Evolutionary conservation across 441 rosid genomes (phyloP).

Genomic region (Pelargonium myrrhifolium): DNA sequence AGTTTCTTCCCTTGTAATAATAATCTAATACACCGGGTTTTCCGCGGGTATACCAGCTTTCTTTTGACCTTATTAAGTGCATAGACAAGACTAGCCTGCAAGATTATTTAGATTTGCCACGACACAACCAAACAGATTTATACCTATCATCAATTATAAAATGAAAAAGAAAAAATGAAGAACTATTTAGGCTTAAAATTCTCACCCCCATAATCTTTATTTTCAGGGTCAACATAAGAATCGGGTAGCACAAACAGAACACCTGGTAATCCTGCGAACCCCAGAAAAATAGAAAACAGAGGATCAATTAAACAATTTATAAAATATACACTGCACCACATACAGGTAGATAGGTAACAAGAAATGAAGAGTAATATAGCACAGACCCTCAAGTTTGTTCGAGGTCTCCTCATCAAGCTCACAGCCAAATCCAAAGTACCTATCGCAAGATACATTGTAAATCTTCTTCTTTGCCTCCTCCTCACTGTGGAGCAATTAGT

Average conservation of each 20-base stretch:
- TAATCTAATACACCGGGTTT: no score
- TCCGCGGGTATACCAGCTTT: no score
- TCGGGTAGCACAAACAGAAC: constrained; percentile 88
- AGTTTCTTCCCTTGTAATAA: no score
- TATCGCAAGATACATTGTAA: constrained; percentile 88
- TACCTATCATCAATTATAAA: background rate
- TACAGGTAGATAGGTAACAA: background rate
- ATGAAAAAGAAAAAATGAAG: background rate
- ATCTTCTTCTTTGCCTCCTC: constrained; percentile 86
- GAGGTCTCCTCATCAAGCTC: constrained; percentile 96
- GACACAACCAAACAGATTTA: no score
- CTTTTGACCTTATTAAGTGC: no score
- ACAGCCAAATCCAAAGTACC: constrained; percentile 89
- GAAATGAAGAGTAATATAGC: background rate
- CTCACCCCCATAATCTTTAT: constrained; percentile 92
- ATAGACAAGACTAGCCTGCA: no score
- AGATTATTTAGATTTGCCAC: constrained; percentile 29
- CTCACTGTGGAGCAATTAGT: constrained; percentile 34
- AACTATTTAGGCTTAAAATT: background rate
- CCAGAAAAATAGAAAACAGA: background rate
- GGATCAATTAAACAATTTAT: background rate
- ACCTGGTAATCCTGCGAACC: constrained; percentile 62
- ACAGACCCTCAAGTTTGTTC: constrained; percentile 73
- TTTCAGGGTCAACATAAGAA: constrained; percentile 80
- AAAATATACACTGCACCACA: background rate